A percentile compares a stretch with the other conserved stretches of the same genome.
Conservation (phyloP, 2,329 filamentous ascomycete genomes). For the Neonectria magnoliae region DNA sequence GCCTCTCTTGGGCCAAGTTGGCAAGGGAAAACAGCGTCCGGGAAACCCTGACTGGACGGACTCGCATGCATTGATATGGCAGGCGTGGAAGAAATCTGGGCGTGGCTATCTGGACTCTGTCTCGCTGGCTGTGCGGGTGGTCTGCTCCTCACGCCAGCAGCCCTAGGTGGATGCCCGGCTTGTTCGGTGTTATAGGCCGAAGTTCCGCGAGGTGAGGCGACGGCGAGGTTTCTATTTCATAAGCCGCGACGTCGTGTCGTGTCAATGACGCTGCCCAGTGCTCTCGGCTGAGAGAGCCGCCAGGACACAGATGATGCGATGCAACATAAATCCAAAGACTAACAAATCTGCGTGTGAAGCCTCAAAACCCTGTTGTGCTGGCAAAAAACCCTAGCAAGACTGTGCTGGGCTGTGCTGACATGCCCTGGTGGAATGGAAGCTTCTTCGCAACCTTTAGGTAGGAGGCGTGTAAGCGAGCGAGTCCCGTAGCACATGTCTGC, state of each 20-base stretch:
- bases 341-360: constrained; percentile 12
- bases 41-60: constrained; percentile 3
- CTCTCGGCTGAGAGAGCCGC: constrained; percentile 10
- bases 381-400: constrained; percentile 10
- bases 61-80: background rate
- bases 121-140: constrained; percentile 22
- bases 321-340: constrained; percentile 2
- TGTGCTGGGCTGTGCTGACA: background rate
- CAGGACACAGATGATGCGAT: constrained; percentile 13
- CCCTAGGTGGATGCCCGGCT: constrained; percentile 22
- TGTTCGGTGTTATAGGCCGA: constrained; percentile 23
- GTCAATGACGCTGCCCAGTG: constrained; percentile 23
- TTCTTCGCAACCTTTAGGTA: constrained; percentile 14
- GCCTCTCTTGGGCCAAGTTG: constrained; percentile 5
- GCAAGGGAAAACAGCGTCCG: constrained; percentile 10
- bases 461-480: constrained; percentile 19
- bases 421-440: constrained; percentile 11
- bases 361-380: constrained; percentile 13
- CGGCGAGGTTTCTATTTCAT: constrained; percentile 23
- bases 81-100: constrained; percentile 10
- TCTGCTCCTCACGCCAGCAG: constrained; percentile 39
- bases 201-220: constrained; percentile 30
- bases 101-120: background rate
- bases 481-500: constrained; percentile 1
- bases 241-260: constrained; percentile 19